Conservation (phyloP, 768 basidiomycete genomes). For the Tulasnella sp. region DNA sequence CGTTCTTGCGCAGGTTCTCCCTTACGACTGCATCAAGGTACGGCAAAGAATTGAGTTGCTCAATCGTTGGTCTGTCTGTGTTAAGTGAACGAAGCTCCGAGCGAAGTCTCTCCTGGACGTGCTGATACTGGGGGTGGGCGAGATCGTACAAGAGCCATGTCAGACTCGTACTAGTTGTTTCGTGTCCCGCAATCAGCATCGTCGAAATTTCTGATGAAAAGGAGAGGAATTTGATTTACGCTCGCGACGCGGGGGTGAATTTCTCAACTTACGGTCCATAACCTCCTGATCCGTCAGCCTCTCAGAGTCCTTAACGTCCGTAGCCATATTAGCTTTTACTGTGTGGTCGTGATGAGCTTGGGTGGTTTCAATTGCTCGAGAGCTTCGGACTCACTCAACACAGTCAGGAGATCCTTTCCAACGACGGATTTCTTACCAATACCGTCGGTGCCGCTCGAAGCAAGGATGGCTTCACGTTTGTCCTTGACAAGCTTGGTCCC, state of each 20-base stretch:
- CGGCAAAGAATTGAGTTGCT: conserved; percentile 34
- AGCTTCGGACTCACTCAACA: conserved; percentile 6
- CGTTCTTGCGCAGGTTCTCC: conserved; percentile 22
- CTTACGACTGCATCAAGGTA: conserved; percentile 36
- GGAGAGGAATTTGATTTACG: not conserved
- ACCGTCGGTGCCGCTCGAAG: not conserved
- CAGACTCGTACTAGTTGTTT: conserved; percentile 48
- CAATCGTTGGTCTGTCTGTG: conserved; percentile 26
- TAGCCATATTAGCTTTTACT: conserved; percentile 38
- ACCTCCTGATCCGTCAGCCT: conserved; percentile 38
- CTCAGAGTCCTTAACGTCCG: conserved; percentile 35
- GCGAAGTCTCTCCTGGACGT: conserved; percentile 53
- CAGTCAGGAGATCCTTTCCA: not conserved
- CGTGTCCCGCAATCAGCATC: conserved; percentile 57
- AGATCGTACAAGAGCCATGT: conserved; percentile 61
- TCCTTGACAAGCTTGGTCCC: conserved; percentile 2
- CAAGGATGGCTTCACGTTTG: conserved; percentile 13
- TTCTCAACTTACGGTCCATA: conserved; percentile 30
- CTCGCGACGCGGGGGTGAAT: not conserved
- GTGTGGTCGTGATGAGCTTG: conserved; percentile 37
- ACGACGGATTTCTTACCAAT: not conserved
- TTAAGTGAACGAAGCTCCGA: conserved; percentile 47
- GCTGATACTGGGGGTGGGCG: conserved; percentile 39
- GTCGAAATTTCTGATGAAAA: conserved; percentile 52
- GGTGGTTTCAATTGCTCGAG: conserved; percentile 43